phyloP scores from a whole-genome alignment of 2,329 filamentous ascomycete species.

The Botrytis elliptica region DNA sequence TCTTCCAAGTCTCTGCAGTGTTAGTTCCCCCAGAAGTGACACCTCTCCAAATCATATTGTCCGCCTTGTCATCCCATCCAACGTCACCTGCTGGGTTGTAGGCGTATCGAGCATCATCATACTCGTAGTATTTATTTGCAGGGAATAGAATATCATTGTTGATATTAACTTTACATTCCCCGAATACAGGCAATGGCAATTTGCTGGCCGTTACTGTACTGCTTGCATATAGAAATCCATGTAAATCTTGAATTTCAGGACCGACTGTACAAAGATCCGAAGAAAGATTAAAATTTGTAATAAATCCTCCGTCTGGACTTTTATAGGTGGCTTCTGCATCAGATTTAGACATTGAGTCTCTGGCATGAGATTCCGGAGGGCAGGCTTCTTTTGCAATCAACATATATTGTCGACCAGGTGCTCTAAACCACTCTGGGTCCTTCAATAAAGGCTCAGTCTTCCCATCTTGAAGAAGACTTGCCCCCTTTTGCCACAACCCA shows the following conservation, averaged over 20 bases:
- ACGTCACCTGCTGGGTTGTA: slow-evolving; percentile 56
- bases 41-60: slow-evolving; percentile 62
- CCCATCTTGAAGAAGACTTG: slow-evolving; percentile 29
- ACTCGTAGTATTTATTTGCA: slow-evolving; percentile 60
- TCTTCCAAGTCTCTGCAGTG: slow-evolving; percentile 50
- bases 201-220: slow-evolving; percentile 52
- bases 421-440: slow-evolving; percentile 34
- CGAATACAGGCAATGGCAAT: slow-evolving; percentile 59
- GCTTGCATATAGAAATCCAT: slow-evolving; percentile 58
- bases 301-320: slow-evolving; percentile 49
- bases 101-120: slow-evolving; percentile 56
- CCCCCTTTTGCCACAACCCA: slow-evolving; percentile 31
- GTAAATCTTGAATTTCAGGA: slow-evolving; percentile 48
- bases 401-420: slow-evolving; percentile 55
- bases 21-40: slow-evolving; percentile 59
- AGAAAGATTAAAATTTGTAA: slow-evolving; percentile 58
- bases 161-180: slow-evolving; percentile 60
- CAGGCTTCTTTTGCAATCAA: slow-evolving; percentile 56
- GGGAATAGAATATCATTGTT: slow-evolving; percentile 66
- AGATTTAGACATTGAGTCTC: slow-evolving; percentile 40
- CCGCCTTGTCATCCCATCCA: slow-evolving; percentile 57
- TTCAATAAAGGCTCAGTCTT: slow-evolving; percentile 24
- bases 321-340: slow-evolving; percentile 42
- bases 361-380: slow-evolving; percentile 52
- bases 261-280: slow-evolving; percentile 58